Percentiles rank a stretch among this genome's conserved stretches.
These are phyloP conservation scores for Skeletonema grethae DNA, from an alignment of 108 stramenopile genomes.

Conservation along the genomic window DNA sequence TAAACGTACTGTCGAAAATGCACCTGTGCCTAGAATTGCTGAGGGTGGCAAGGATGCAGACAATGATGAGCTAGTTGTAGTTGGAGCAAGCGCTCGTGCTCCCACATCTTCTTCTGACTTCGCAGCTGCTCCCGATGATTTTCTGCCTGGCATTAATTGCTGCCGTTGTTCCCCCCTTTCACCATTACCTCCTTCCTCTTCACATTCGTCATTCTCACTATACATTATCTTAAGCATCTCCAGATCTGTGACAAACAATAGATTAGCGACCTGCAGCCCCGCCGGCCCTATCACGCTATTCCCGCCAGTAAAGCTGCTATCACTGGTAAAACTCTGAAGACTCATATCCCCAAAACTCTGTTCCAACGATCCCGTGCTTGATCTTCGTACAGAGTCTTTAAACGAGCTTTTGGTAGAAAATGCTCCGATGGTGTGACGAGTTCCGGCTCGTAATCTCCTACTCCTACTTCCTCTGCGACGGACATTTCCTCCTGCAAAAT, in stretches of 20 bases:
- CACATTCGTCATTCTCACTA: slow-evolving; percentile 7
- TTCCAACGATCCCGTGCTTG: not conserved
- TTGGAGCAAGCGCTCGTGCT: no score
- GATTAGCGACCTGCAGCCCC: slow-evolving; percentile 26
- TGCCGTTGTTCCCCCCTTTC: not conserved
- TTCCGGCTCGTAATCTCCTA: not conserved
- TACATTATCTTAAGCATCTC: slow-evolving; percentile 40
- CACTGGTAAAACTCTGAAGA: slow-evolving; percentile 18
- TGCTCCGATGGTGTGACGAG: not conserved
- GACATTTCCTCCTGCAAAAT: slow-evolving; percentile 6
- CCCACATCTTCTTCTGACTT: no score
- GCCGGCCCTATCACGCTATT: not conserved
- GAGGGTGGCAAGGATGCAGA: slow-evolving; percentile 17
- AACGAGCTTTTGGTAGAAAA: not conserved
- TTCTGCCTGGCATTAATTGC: not conserved
- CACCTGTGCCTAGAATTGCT: slow-evolving; percentile 17
- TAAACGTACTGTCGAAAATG: slow-evolving; percentile 26
- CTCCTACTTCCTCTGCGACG: not conserved
- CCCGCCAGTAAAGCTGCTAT: slow-evolving; percentile 30
- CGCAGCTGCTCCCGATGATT: no score
- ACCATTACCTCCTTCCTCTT: not conserved
- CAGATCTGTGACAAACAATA: slow-evolving; percentile 35
- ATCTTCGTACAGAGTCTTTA: not conserved
- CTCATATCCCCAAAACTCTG: slow-evolving; percentile 11
- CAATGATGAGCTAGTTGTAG: not conserved